Percentiles rank a stretch among this genome's conserved stretches.
Evolutionary conservation across 78 protist species (phyloP).

Genomic region (Dictyostelium brefeldianum): DNA sequence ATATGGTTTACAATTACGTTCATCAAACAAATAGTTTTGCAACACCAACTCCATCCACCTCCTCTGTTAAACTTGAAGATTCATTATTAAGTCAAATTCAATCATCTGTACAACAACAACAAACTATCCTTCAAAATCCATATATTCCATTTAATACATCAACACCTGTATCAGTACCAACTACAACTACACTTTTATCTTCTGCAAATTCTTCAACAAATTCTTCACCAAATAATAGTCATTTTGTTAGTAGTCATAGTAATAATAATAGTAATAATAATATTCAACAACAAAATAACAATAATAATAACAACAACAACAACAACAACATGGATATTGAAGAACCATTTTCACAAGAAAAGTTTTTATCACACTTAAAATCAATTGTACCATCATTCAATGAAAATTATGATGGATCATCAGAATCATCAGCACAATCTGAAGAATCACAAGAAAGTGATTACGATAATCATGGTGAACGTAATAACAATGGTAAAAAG

Average conservation of each 20-base stretch:
- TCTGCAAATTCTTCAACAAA: background rate
- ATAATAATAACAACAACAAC: background rate
- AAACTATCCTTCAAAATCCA: background rate
- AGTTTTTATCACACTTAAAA: constrained; percentile 22
- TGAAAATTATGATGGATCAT: background rate
- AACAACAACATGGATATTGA: constrained; percentile 1
- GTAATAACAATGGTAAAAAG: background rate
- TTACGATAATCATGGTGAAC: background rate
- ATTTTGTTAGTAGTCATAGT: background rate
- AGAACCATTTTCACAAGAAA: constrained; percentile 37
- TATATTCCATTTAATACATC: background rate
- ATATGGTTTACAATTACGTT: constrained; percentile 3
- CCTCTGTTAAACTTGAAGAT: background rate
- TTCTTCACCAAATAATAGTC: background rate
- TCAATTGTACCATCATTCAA: constrained; percentile 39
- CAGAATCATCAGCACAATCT: constrained; percentile 3
- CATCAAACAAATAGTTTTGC: background rate
- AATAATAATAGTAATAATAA: background rate
- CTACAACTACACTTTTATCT: background rate
- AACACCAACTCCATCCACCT: no score
- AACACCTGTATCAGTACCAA: constrained; percentile 4
- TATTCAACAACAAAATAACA: background rate
- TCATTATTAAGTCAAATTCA: background rate
- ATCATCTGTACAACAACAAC: background rate
- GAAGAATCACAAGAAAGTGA: constrained; percentile 62